These are phyloP conservation scores for Cicer chorassanicum DNA, from an alignment of 306 rosid species.

Conservation along the genomic window DNA sequence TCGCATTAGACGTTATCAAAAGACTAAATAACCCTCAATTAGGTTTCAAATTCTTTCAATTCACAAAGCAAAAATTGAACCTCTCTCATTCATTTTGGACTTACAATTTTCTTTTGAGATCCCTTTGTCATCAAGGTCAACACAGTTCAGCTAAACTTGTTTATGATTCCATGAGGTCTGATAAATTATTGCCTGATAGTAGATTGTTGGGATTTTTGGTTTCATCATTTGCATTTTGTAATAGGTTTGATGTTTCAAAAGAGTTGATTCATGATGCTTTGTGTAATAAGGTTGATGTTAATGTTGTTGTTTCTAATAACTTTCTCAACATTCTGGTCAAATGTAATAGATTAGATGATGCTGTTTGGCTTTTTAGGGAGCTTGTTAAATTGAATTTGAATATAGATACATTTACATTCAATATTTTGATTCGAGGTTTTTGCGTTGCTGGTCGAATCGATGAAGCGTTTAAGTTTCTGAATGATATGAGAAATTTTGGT, in stretches of 20 bases:
- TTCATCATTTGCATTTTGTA: slow-evolving; percentile 63
- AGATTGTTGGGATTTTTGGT: slow-evolving; percentile 64
- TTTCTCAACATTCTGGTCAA: slow-evolving; percentile 65
- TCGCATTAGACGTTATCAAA: slow-evolving; percentile 69
- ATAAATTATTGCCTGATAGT: slow-evolving; percentile 67
- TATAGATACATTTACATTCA: slow-evolving; percentile 70
- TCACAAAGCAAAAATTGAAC: slow-evolving; percentile 59
- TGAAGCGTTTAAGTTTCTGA: slow-evolving; percentile 64
- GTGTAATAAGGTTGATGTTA: slow-evolving; percentile 49
- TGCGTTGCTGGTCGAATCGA: slow-evolving; percentile 59
- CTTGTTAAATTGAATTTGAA: slow-evolving; percentile 47
- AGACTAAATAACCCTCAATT: slow-evolving; percentile 62
- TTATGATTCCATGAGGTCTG: slow-evolving; percentile 72
- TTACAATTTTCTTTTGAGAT: slow-evolving; percentile 68
- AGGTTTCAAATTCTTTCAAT: slow-evolving; percentile 71
- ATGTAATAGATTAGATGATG: slow-evolving; percentile 59
- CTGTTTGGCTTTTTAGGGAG: slow-evolving; percentile 69
- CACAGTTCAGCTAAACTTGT: slow-evolving; percentile 65
- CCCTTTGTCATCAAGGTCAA: slow-evolving; percentile 71
- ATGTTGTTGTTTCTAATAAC: slow-evolving; percentile 63
- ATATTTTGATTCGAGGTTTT: slow-evolving; percentile 74
- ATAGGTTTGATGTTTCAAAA: slow-evolving; percentile 59
- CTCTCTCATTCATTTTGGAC: slow-evolving; percentile 59
- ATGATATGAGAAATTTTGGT: slow-evolving; percentile 66
- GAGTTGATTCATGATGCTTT: slow-evolving; percentile 59